A percentile compares a stretch with the other conserved stretches of the same genome.
phyloP scores from a whole-genome alignment of 73 alveolate genomes.

The Paramecium pentaurelia region DNA sequence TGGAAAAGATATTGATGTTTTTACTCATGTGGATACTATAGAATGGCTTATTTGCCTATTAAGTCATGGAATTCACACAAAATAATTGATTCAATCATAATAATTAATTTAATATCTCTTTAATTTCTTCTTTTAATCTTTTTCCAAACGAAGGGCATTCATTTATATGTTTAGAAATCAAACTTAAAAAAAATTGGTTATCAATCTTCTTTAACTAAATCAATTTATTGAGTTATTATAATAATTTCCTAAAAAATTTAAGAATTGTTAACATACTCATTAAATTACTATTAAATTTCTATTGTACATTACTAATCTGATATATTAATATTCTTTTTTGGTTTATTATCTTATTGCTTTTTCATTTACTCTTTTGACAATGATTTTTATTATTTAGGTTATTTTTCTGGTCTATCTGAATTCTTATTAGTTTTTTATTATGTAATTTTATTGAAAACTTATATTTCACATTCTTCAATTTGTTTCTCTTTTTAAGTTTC shows the following conservation, averaged over 20 bases:
- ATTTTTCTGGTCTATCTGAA: background rate
- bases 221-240: background rate
- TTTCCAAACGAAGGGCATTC: slow-evolving; percentile 23
- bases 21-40: slow-evolving; percentile 7
- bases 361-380: background rate
- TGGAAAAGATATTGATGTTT: background rate
- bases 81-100: slow-evolving; percentile 35
- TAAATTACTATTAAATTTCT: background rate
- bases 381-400: background rate
- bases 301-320: background rate
- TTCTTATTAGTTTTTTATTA: background rate
- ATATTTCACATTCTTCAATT: background rate
- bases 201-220: background rate
- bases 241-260: background rate
- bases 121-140: slow-evolving; percentile 1
- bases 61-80: slow-evolving; percentile 25
- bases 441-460: background rate
- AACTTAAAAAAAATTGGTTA: background rate
- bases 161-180: background rate
- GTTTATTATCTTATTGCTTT: background rate
- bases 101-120: background rate
- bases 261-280: background rate
- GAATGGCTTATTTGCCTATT: background rate
- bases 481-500: background rate
- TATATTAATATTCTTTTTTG: background rate